Evolutionary conservation across 1,284 basidiomycete genomes (phyloP), one percentile per base, ranked within the genome.

Genomic region (Mycena sp.): DNA sequence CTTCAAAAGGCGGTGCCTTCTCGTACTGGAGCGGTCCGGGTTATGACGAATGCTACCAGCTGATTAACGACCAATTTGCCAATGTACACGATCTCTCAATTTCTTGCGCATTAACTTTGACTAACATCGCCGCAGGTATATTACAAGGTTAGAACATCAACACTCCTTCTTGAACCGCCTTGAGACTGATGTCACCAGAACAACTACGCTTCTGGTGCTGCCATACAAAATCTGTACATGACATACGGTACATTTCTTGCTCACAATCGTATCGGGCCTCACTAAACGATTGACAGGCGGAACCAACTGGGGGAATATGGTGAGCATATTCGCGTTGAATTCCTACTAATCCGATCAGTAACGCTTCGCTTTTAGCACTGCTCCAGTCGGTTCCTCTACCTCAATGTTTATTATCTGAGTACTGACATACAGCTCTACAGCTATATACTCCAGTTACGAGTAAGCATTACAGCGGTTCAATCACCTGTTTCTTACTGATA

Each of bases 271-370:
- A 5, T 59, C 1, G 12, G 26, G 19, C n/a, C 25, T 53, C 19
- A 45, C 9, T n/a, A 7, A 19, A 45, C 16, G 28, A 35, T 11
- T 58, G 52, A 14, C 26, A 77, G 76, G 76, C 11, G 82, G 81
- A 0, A 83, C 82, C 6, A 82, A 81, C 58, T 83, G 82, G 82
- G 82, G 81, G 3, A 81, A 83, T 64, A 78, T 72, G 77, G 64
- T 65, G 32, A 5, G 58, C 61, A 32, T 14, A 9, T 41, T 30
- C 1, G 10, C 17, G 7, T 77, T 69, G 67, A 79, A n/a, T n/a
- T n/a, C n/a, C n/a, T n/a, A n/a, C 69, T 26, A 6, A 40, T 4
- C 6, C 41, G 29, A 6, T 41, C 7, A 14, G 10, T 44, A 19
- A 44, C 17, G n/a, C 26, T 45, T 29, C 16, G 9, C 3, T 32